Conservation (phyloP, 2,329 filamentous ascomycete species). For the Sporothrix curviconia region DNA sequence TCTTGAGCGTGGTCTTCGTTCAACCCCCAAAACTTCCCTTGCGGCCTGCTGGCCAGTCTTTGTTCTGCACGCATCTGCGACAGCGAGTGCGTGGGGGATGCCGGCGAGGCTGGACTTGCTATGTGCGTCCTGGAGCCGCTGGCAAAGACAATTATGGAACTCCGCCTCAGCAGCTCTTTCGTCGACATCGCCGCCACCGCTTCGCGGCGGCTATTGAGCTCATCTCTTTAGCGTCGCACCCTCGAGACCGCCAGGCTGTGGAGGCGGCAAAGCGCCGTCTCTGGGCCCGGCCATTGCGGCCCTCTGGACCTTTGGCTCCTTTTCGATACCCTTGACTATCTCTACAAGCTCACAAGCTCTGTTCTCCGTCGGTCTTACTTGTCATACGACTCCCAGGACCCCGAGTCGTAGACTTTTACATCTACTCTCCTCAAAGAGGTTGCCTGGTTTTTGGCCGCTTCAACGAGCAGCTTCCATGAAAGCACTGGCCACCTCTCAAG, state of each 20-base stretch:
- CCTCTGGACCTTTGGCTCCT: slow-evolving; percentile 33
- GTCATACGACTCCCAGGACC: slow-evolving; percentile 29
- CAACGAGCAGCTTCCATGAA: slow-evolving; percentile 45
- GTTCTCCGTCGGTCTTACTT: slow-evolving; percentile 48
- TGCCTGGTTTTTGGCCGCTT: slow-evolving; percentile 45
- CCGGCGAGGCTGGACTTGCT: slow-evolving; percentile 60
- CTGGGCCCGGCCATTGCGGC: slow-evolving; percentile 48
- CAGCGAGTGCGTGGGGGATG: slow-evolving; percentile 53
- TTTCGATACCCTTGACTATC: slow-evolving; percentile 58
- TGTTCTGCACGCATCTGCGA: slow-evolving; percentile 53
- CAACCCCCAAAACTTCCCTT: slow-evolving; percentile 42
- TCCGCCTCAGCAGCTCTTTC: slow-evolving; percentile 20
- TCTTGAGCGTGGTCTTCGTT: slow-evolving; percentile 53
- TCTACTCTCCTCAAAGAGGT: slow-evolving; percentile 49
- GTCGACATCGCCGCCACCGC: slow-evolving; percentile 23
- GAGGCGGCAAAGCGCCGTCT: slow-evolving; percentile 60
- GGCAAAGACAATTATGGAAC: slow-evolving; percentile 47
- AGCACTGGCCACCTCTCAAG: slow-evolving; percentile 54
- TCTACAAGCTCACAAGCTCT: slow-evolving; percentile 55
- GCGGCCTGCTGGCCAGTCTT: slow-evolving; percentile 41
- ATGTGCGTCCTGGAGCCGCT: slow-evolving; percentile 66
- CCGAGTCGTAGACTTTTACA: slow-evolving; percentile 24
- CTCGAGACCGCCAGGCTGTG: slow-evolving; percentile 54
- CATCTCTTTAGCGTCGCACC: slow-evolving; percentile 44
- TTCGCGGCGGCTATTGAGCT: slow-evolving; percentile 36